A percentile compares a stretch with the other conserved stretches of the same genome.
Evolutionary conservation across 768 basidiomycete genomes (phyloP).

Genomic region (Lepiota venenata): DNA sequence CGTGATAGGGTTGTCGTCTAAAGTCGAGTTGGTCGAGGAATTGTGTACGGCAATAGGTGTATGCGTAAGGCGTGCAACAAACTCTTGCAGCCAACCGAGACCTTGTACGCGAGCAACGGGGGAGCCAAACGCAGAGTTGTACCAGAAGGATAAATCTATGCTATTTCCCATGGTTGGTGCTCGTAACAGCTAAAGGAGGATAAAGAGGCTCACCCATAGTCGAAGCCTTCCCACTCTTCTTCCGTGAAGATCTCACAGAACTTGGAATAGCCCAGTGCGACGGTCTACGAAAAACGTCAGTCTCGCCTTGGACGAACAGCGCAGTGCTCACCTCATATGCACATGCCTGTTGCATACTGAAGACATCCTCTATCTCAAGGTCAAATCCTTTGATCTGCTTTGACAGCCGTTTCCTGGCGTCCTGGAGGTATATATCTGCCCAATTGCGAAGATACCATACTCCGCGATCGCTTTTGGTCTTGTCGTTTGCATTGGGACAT

Average conservation of each 20-base stretch:
- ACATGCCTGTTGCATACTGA: constrained; percentile 78
- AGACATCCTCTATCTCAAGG: constrained; percentile 65
- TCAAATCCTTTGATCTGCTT: constrained; percentile 56
- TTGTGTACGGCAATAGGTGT: constrained; percentile 69
- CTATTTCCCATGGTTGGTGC: constrained; percentile 27
- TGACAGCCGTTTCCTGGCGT: constrained; percentile 60
- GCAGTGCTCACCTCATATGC: constrained; percentile 66
- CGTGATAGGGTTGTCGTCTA: constrained; percentile 62
- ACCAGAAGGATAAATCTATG: constrained; percentile 71
- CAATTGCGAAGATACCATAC: constrained; percentile 58
- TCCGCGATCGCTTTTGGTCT: constrained; percentile 53
- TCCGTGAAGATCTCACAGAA: constrained; percentile 91
- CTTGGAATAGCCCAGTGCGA: constrained; percentile 85
- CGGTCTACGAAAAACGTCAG: constrained; percentile 50
- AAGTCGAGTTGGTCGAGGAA: constrained; percentile 81
- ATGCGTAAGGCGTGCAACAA: constrained; percentile 78
- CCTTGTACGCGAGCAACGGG: constrained; percentile 76
- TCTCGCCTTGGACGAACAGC: background rate
- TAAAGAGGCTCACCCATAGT: constrained; percentile 61
- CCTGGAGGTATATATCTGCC: constrained; percentile 67
- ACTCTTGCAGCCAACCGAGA: constrained; percentile 79
- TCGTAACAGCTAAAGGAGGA: background rate
- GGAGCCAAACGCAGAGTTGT: constrained; percentile 77
- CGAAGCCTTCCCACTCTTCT: constrained; percentile 92
- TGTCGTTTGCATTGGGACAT: constrained; percentile 58